Evolutionary conservation across 345 rosid genomes (phyloP), one percentile per base, ranked within the genome.

Genomic region (Lenwebbia sp.): DNA sequence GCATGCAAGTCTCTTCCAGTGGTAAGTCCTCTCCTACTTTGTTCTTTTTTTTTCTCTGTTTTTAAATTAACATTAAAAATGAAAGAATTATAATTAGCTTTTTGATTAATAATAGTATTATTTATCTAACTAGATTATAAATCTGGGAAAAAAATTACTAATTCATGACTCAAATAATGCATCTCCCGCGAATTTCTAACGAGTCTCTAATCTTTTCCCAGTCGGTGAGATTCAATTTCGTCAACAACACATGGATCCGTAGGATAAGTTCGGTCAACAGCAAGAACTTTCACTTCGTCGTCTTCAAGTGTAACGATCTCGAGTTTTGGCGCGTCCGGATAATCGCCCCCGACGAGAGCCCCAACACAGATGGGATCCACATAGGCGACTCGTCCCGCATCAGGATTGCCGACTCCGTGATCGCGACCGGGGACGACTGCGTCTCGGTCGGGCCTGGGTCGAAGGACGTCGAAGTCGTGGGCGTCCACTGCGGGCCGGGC

Each of bases 331-430:
- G 12, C n/a, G 23, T 86, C 53, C 33, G 22, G 51, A 50, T 86
- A 19, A 23, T 17, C 13, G 88, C 88, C 60, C 88, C 85, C 6
- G 82, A 17, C 3, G 65, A 86, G 4, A 83, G 88, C 82, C 85
- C 88, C 62, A 86, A 86, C 82, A 86, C 85, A 3, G 88, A 86
- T n/a, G 85, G 85, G 37, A 83, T 86, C 85, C 88, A 83, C 85
- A 37, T 86, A 40, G 74, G 83, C 13, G 26, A 47, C 15, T 83
- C 86, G 0, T 6, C 53, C 17, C 22, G 12, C 53, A 14, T 86
- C 83, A 51, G 4, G n/a, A 54, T 86, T 55, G 14, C 3, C 54
- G 28, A 83, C 33, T 70, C 88, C 5, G 7, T 44, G 40, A 83
- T 65, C 75, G 21, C 33, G 33, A 83, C 88, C 13, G 85, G 85